phyloP scores from a whole-genome alignment of 805 yeast genomes.

The Myxozyma geophila region DNA sequence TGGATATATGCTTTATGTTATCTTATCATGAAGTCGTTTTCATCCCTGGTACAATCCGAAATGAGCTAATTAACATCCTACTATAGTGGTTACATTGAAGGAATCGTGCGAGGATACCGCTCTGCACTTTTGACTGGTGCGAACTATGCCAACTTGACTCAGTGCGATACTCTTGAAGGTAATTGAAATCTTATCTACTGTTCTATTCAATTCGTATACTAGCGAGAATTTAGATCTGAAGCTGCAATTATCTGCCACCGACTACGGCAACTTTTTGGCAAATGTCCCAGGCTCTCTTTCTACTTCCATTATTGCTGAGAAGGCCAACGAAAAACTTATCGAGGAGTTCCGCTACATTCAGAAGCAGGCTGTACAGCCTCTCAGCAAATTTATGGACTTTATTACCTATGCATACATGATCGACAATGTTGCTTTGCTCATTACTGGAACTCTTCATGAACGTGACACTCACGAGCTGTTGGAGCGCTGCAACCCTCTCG shows the following conservation, averaged over 20 bases:
- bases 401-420: constrained; percentile 98
- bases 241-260: constrained; percentile 92
- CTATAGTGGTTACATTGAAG: constrained; percentile 82
- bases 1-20: too few species aligned
- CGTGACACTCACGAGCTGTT: constrained; percentile 87
- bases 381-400: constrained; percentile 84
- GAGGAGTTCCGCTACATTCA: constrained; percentile 84
- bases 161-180: constrained; percentile 86
- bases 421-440: constrained; percentile 93
- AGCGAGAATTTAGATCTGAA: constrained; percentile 64
- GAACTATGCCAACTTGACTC: constrained; percentile 91
- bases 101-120: constrained; percentile 91
- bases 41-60: neutral
- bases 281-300: constrained; percentile 82
- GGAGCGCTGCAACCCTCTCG: constrained; percentile 92
- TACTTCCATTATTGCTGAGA: constrained; percentile 83
- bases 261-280: constrained; percentile 87
- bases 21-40: too few species aligned
- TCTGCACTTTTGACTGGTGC: constrained; percentile 75
- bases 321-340: constrained; percentile 72
- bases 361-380: constrained; percentile 78
- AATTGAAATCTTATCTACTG: neutral
- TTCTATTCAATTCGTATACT: neutral
- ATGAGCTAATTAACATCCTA: neutral
- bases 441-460: constrained; percentile 95